These are phyloP conservation scores for Penicillium lividum DNA, from an alignment of 495 filamentous ascomycete genomes.

Conservation along the genomic window DNA sequence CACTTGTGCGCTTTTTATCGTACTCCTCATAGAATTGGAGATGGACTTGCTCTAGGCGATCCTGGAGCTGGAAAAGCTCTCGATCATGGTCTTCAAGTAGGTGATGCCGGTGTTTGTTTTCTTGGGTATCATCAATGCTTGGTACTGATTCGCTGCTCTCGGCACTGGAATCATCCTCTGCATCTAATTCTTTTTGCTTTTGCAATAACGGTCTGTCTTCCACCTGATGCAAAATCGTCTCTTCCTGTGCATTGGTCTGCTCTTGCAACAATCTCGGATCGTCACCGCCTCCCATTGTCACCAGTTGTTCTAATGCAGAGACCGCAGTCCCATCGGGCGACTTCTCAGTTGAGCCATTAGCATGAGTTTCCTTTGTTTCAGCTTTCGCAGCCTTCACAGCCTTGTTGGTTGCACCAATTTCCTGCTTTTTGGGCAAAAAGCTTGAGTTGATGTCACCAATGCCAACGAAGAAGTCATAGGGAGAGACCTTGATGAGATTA, in stretches of 20 bases:
- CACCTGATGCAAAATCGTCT: constrained; percentile 83
- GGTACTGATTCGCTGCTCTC: constrained; percentile 45
- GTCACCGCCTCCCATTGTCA: constrained; percentile 73
- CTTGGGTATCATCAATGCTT: constrained; percentile 44
- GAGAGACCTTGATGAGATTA: constrained; percentile 91
- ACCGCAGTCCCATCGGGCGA: constrained; percentile 34
- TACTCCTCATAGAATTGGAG: constrained; percentile 79
- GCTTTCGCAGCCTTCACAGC: constrained; percentile 11
- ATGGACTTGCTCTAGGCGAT: constrained; percentile 74
- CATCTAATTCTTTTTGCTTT: constrained; percentile 85
- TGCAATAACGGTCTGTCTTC: constrained; percentile 83
- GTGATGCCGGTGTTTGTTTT: constrained; percentile 65
- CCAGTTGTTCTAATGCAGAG: constrained; percentile 71
- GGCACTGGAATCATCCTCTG: constrained; percentile 65
- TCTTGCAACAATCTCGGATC: constrained; percentile 69
- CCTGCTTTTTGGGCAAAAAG: constrained; percentile 87
- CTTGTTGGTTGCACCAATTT: constrained; percentile 49
- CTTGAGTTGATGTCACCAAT: constrained; percentile 99
- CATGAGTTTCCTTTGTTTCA: constrained; percentile 28
- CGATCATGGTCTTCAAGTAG: constrained; percentile 81
- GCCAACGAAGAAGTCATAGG: constrained; percentile 96
- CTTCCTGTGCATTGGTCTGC: constrained; percentile 79
- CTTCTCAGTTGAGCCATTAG: constrained; percentile 36
- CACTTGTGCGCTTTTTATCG: constrained; percentile 51
- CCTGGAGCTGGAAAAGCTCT: constrained; percentile 73